Conservation (phyloP, 75 land plant genomes). For the Picea glauca region DNA sequence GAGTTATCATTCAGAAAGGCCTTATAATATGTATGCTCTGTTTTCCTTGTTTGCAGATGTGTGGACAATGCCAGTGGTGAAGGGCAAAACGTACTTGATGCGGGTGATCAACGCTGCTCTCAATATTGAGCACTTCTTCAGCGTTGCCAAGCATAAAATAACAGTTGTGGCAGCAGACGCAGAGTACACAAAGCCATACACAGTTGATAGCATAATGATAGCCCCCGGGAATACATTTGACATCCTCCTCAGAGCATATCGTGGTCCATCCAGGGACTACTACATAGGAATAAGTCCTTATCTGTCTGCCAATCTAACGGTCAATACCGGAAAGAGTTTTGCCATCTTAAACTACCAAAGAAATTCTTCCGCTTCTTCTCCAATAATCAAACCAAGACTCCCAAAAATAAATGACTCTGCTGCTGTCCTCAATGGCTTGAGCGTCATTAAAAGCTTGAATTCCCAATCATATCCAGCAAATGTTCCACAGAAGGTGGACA, state of each 20-base stretch:
- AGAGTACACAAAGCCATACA: conserved; percentile 51
- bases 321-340: conserved; percentile 1
- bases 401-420: conserved; percentile 33
- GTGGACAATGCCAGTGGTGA: conserved; percentile 38
- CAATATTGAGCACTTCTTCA: conserved; percentile 54
- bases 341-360: conserved; percentile 27
- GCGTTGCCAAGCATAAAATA: conserved; percentile 39
- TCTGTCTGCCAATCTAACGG: conserved; percentile 6
- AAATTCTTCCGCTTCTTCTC: conserved; percentile 12
- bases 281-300: conserved; percentile 50
- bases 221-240: conserved; percentile 42
- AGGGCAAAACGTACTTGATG: conserved; percentile 44
- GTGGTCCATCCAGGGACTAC: conserved; percentile 22
- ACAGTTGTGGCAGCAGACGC: conserved; percentile 45
- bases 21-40: too few species aligned
- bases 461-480: conserved; percentile 10
- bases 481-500: conserved; percentile 21
- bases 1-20: too few species aligned
- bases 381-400: conserved; percentile 12
- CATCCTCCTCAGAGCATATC: conserved; percentile 46
- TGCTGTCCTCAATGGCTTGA: conserved; percentile 10
- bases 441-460: conserved; percentile 16
- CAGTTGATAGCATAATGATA: conserved; percentile 16
- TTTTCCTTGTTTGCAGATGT: conserved; percentile 28
- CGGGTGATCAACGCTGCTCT: conserved; percentile 50